Percentiles rank a stretch among this genome's conserved stretches.
Evolutionary conservation across 2,329 filamentous ascomycete species (phyloP).

Genomic region (Paraphaeosphaeria sporulosa): DNA sequence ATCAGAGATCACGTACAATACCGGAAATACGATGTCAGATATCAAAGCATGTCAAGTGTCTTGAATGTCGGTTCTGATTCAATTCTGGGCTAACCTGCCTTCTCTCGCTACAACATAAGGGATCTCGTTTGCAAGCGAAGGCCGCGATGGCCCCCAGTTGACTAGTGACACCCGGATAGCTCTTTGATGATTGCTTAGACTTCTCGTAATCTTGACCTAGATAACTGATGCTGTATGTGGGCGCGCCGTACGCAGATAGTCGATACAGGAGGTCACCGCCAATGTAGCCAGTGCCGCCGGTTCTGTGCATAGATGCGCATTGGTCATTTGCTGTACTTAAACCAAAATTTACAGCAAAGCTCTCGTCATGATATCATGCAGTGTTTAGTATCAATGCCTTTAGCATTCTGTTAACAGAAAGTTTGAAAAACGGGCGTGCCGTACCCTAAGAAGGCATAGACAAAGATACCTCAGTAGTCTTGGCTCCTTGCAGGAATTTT

Average conservation of each 20-base stretch:
- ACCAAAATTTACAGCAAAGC: constrained; percentile 13
- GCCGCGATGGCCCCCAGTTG: constrained; percentile 19
- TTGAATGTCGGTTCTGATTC: background rate
- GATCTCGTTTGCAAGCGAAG: constrained; percentile 20
- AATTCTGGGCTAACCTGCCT: background rate
- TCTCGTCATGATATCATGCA: constrained; percentile 9
- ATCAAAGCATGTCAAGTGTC: background rate
- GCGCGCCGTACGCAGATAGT: background rate
- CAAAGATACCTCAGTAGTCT: constrained; percentile 43
- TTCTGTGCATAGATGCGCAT: constrained; percentile 5
- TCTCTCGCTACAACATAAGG: constrained; percentile 17
- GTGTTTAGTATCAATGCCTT: background rate
- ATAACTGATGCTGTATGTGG: constrained; percentile 7
- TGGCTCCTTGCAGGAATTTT: no score
- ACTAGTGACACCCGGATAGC: constrained; percentile 17
- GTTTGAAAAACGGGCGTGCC: no score
- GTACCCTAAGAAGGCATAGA: no score
- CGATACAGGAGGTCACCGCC: constrained; percentile 13
- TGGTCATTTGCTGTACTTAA: background rate
- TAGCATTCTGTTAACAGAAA: background rate
- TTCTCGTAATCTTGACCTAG: constrained; percentile 1
- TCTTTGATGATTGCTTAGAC: background rate
- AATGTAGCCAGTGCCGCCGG: constrained; percentile 17
- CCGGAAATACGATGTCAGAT: background rate
- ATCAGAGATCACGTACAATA: no score